A percentile compares a stretch with the other conserved stretches of the same genome.
phyloP scores from a whole-genome alignment of 192 early-diverging fungal genomes.

The Coemansia sp. region DNA sequence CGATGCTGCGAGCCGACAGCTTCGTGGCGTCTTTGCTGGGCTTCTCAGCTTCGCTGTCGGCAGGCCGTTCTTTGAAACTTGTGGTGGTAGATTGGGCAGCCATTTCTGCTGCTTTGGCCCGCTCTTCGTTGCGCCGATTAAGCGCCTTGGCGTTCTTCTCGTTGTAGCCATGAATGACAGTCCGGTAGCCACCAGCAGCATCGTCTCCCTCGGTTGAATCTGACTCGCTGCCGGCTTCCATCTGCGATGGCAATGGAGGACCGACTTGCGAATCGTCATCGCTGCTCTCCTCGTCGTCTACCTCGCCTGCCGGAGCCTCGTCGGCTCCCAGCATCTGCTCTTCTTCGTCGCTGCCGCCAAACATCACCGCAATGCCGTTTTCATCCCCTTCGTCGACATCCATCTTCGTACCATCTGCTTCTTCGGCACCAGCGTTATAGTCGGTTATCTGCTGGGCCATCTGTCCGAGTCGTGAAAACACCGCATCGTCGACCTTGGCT shows the following conservation, averaged over 20 bases:
- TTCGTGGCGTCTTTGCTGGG: slow-evolving; percentile 3
- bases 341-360: slow-evolving; percentile 89
- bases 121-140: slow-evolving; percentile 36
- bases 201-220: slow-evolving; percentile 16
- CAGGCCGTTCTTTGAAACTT: slow-evolving; percentile 6
- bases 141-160: slow-evolving; percentile 33
- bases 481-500: slow-evolving; percentile 62
- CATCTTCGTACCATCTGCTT: slow-evolving; percentile 47
- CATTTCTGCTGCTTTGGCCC: slow-evolving; percentile 8
- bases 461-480: slow-evolving; percentile 86
- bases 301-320: slow-evolving; percentile 54
- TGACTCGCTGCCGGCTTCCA: slow-evolving; percentile 3
- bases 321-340: slow-evolving; percentile 59
- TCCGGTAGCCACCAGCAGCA: slow-evolving; percentile 32
- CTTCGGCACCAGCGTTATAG: slow-evolving; percentile 54
- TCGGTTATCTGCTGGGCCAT: slow-evolving; percentile 96
- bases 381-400: slow-evolving; percentile 67
- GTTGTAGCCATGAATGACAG: slow-evolving; percentile 36
- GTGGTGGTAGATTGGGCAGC: slow-evolving; percentile 17
- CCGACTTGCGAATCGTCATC: slow-evolving; percentile 32
- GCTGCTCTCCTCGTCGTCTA: slow-evolving; percentile 23
- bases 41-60: neutral
- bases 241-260: neutral
- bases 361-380: slow-evolving; percentile 90
- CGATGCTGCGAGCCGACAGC: slow-evolving; percentile 76